Evolutionary conservation across 2,329 filamentous ascomycete species (phyloP), one percentile per base, ranked within the genome.

Genomic region (Tolypocladium ophioglossoides): DNA sequence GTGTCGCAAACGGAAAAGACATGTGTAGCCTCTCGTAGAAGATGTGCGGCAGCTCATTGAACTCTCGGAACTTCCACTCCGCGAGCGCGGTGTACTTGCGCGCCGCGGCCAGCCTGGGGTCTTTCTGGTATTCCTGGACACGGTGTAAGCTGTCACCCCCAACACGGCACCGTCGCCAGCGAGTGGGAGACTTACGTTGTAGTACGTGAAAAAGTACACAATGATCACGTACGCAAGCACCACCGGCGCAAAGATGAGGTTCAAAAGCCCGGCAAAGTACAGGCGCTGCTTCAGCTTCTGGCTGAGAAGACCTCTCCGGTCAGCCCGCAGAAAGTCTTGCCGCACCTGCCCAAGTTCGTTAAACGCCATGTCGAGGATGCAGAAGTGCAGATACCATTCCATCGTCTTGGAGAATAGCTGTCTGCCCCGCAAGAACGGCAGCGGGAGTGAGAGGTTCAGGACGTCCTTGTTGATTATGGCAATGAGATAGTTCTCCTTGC

Each of bases 61-160:
- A 99, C 68, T 97, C 92, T 50, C 94, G 86, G 59, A 99, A 96
- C 64, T 96, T 97, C 94, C 94, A 99, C 67, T 96, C 88, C 0
- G 94, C 94, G 51, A 96, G 80, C 1, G 91, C 89, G 0, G 92
- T 97, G 66, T 96, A 99, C 60, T 91, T 86, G 41, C 94, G 84
- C 18, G 70, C 68, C 10, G 90, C 86, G n/a, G 89, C 87, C 39
- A 96, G 81, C 58, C 91, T 85, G 0, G 89, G 92, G 58, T 96
- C 95, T 65, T 91, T 95, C 70, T 96, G 91, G 66, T 95, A 96
- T 74, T 99, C 92, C 86, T 90, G 56, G 11, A 5, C 30, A 12
- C 5, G 1, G 2, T 24, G 37, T 55, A 49, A 55, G 38, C 38
- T 22, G 11, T 18, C 8, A 4, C 11, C 48, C 11, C 16, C 4